phyloP scores from a whole-genome alignment of 129 eudicot species.

The Flaveria ramosissima region DNA sequence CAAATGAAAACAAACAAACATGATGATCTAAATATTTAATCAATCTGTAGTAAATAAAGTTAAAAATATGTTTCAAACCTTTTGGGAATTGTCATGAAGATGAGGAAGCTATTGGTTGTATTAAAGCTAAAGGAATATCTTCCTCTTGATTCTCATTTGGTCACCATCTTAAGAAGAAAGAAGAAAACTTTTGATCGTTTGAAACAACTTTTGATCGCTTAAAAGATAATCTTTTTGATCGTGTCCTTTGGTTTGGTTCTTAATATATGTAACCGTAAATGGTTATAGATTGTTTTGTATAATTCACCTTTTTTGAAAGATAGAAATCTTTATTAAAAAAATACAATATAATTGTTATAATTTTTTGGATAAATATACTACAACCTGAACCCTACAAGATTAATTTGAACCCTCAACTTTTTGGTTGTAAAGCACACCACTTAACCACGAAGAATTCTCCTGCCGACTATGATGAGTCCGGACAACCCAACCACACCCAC shows the following conservation, averaged over 20 bases:
- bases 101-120: background rate
- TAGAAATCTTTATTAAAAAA: too few relatives aligned
- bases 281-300: background rate
- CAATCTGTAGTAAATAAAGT: background rate
- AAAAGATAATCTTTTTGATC: conserved; percentile 8
- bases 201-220: conserved; percentile 12
- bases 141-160: conserved; percentile 31
- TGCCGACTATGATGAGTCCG: too few relatives aligned
- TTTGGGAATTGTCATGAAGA: conserved; percentile 2
- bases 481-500: background rate
- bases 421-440: too few relatives aligned
- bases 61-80: background rate
- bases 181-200: conserved; percentile 16
- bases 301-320: background rate
- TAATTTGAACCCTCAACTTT: too few relatives aligned
- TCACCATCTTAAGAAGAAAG: conserved; percentile 23
- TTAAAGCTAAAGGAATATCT: conserved; percentile 35
- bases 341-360: background rate
- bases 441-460: too few relatives aligned
- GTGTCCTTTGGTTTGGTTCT: background rate
- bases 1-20: background rate
- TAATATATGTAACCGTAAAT: background rate
- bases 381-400: too few relatives aligned
- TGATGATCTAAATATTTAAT: background rate
- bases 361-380: too few relatives aligned